These are phyloP conservation scores for Kwoniella heveanensis DNA, from an alignment of 768 basidiomycete genomes.

Conservation along the genomic window DNA sequence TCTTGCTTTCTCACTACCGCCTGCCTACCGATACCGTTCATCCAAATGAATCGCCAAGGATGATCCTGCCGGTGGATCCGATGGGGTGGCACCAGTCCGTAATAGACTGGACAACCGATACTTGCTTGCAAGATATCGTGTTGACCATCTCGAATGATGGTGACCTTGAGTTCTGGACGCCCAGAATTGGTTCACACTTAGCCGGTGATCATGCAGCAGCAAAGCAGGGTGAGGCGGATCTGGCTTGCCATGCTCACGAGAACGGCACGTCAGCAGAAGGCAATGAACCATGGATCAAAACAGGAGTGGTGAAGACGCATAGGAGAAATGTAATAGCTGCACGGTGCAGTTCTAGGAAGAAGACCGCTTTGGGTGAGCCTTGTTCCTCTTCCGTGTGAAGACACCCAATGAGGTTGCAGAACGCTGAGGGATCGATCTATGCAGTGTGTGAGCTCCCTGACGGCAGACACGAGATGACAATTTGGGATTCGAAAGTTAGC, in stretches of 20 bases:
- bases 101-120: constrained; percentile 49
- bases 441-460: constrained; percentile 66
- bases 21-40: constrained; percentile 29
- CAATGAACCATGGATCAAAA: constrained; percentile 58
- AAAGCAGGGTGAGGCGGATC: constrained; percentile 15
- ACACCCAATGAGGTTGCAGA: not conserved
- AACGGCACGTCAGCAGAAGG: constrained; percentile 43
- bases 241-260: constrained; percentile 60
- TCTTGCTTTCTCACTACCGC: constrained; percentile 28
- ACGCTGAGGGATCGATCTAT: not conserved
- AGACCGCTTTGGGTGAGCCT: constrained; percentile 76
- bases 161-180: constrained; percentile 84
- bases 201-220: constrained; percentile 10
- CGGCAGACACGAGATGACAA: constrained; percentile 75
- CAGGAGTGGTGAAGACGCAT: constrained; percentile 64
- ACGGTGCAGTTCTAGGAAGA: constrained; percentile 85
- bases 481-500: constrained; percentile 94
- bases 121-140: constrained; percentile 64
- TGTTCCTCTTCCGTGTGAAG: constrained; percentile 25
- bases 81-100: constrained; percentile 56
- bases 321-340: constrained; percentile 68
- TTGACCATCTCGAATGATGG: constrained; percentile 76
- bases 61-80: constrained; percentile 53
- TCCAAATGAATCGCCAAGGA: constrained; percentile 14
- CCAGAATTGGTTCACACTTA: constrained; percentile 58